Evolutionary conservation across 345 rosid genomes (phyloP).

Genomic region (Isatis tinctoria): DNA sequence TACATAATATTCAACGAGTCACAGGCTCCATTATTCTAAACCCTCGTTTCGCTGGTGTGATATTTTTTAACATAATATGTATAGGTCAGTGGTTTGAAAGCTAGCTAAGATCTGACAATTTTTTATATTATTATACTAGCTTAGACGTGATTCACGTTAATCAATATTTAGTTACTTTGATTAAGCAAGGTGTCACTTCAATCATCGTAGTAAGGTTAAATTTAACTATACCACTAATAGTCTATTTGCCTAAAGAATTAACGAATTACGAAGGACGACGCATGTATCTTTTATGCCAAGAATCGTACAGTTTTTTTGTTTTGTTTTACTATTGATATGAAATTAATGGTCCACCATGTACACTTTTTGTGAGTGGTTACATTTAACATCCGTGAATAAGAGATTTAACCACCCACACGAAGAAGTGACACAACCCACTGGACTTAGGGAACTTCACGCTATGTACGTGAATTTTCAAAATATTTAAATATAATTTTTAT

Average conservation of each 20-base stretch:
- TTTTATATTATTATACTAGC: not conserved
- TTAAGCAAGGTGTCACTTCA: not conserved
- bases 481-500: not conserved
- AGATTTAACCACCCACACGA: not conserved
- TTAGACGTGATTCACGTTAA: constrained; percentile 16
- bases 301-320: not conserved
- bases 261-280: not conserved
- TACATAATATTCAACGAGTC: not conserved
- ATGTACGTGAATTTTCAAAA: not conserved
- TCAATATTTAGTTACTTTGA: not conserved
- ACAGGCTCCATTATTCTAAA: not conserved
- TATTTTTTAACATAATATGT: not conserved
- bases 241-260: not conserved
- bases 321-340: not conserved
- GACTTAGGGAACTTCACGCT: constrained; percentile 6
- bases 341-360: constrained; percentile 4
- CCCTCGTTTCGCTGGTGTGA: constrained; percentile 14
- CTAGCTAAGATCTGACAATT: constrained; percentile 6
- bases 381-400: constrained; percentile 18
- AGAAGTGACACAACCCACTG: constrained; percentile 10
- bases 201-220: constrained; percentile 1
- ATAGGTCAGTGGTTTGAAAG: not conserved
- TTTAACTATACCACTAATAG: not conserved
- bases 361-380: constrained; percentile 1
- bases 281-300: constrained; percentile 2